Conservation (phyloP, 2,329 filamentous ascomycete species). For the Fusarium albosuccineum region DNA sequence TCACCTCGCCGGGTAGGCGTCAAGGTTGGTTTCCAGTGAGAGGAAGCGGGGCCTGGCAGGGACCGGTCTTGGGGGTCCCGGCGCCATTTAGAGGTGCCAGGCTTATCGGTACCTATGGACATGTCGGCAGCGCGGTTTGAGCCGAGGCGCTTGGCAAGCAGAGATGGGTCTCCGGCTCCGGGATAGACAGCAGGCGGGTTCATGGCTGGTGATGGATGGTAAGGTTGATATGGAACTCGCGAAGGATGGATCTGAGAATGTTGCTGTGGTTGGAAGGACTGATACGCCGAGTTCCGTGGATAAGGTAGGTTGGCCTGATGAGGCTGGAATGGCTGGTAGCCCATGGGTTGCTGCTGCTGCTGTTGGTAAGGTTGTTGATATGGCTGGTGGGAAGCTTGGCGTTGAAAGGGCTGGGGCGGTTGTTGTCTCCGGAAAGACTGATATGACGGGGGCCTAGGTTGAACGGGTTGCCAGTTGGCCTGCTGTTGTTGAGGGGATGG, state of each 20-base stretch:
- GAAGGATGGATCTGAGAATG: conserved; percentile 32
- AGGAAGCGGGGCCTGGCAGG: conserved; percentile 33
- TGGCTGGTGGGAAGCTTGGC: conserved; percentile 24
- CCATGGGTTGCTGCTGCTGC: conserved; percentile 14
- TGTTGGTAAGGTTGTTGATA: conserved; percentile 29
- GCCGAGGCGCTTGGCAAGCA: conserved; percentile 67
- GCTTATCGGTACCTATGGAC: conserved; percentile 47
- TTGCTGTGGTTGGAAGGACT: conserved; percentile 27
- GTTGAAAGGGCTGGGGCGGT: conserved; percentile 28
- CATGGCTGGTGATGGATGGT: conserved; percentile 23
- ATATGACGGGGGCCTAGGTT: conserved; percentile 39
- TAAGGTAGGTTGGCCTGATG: conserved; percentile 33
- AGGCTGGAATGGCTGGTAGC: conserved; percentile 24
- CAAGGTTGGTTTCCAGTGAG: conserved; percentile 65
- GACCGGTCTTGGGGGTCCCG: conserved; percentile 30
- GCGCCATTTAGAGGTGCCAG: conserved; percentile 29
- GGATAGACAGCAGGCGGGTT: conserved; percentile 35
- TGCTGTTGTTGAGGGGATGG: conserved; percentile 35
- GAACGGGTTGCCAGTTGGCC: conserved; percentile 27
- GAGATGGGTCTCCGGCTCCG: conserved; percentile 54
- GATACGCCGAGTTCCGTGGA: conserved; percentile 29
- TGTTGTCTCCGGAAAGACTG: conserved; percentile 42
- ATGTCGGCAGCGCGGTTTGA: conserved; percentile 63
- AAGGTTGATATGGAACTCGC: conserved; percentile 29
- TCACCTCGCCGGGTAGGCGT: conserved; percentile 76